phyloP scores from a whole-genome alignment of 1,284 basidiomycete species.

The Afroboletus lepidellus region DNA sequence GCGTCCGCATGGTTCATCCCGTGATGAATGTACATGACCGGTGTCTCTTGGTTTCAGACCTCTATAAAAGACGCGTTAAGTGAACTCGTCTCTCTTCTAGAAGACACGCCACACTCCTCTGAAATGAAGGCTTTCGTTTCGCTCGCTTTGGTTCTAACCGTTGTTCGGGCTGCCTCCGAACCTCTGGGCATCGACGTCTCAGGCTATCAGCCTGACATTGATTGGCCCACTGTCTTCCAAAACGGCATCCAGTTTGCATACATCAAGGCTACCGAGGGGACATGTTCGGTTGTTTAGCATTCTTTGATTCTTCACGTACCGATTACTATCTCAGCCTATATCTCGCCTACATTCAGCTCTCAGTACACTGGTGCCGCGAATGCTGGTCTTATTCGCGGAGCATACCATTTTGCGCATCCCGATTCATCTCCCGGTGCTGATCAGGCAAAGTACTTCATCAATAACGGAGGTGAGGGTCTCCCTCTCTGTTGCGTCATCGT shows the following conservation, averaged over 20 bases:
- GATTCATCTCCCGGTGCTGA: conserved; percentile 39
- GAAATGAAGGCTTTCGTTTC: conserved; percentile 23
- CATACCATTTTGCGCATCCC: conserved; percentile 54
- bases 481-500: not conserved
- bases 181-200: conserved; percentile 40
- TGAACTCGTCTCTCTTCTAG: not conserved
- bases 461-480: conserved; percentile 49
- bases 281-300: conserved; percentile 35
- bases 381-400: conserved; percentile 49
- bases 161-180: conserved; percentile 11
- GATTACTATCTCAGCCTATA: conserved; percentile 25
- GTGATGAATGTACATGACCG: not conserved
- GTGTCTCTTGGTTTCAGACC: not conserved
- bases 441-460: conserved; percentile 56
- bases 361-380: conserved; percentile 49
- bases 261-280: conserved; percentile 71
- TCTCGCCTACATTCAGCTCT: conserved; percentile 37
- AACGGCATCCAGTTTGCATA: conserved; percentile 61
- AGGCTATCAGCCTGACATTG: conserved; percentile 48
- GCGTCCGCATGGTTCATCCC: not conserved
- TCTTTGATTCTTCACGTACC: not conserved
- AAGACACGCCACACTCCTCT: not conserved
- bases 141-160: conserved; percentile 17
- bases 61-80: conserved; percentile 15
- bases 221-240: conserved; percentile 54